Conservation (phyloP, 139 green algal genomes). For the Chlorella sp. region DNA sequence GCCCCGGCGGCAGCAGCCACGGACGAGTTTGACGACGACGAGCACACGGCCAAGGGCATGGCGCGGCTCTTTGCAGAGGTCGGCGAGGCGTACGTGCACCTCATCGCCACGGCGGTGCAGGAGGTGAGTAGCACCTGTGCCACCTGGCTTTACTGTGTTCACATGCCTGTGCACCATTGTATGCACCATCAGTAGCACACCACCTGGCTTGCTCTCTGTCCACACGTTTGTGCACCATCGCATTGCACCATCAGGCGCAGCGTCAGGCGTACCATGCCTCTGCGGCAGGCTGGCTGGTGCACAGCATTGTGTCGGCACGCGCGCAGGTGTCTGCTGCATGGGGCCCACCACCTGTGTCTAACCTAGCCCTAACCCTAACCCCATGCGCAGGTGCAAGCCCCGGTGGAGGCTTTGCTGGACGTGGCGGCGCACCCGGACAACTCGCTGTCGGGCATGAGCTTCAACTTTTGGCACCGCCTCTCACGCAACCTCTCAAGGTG, state of each 20-base stretch:
- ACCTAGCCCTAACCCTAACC: background rate
- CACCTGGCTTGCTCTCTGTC: too few relatives aligned
- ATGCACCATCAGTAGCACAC: too few relatives aligned
- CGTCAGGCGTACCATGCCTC: too few relatives aligned
- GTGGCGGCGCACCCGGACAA: slow-evolving; percentile 75
- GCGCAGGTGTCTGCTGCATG: background rate
- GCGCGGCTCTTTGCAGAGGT: slow-evolving; percentile 89
- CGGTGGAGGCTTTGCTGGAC: slow-evolving; percentile 84
- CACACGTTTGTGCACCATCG: too few relatives aligned
- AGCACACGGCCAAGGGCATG: slow-evolving; percentile 84
- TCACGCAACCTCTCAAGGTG: background rate
- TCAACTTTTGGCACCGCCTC: slow-evolving; percentile 90
- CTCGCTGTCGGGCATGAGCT: slow-evolving; percentile 69
- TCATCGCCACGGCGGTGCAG: slow-evolving; percentile 48
- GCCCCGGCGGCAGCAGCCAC: too few relatives aligned
- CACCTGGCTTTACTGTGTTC: too few relatives aligned
- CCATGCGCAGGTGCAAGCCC: slow-evolving; percentile 32
- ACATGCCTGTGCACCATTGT: too few relatives aligned
- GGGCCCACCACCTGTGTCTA: too few relatives aligned
- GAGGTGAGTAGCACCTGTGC: too few relatives aligned
- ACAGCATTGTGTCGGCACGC: too few relatives aligned
- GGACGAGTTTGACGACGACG: slow-evolving; percentile 64
- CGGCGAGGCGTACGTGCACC: slow-evolving; percentile 77
- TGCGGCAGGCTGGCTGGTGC: too few relatives aligned
- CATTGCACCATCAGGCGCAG: too few relatives aligned